These are phyloP conservation scores for Epichloe hybrida DNA, from an alignment of 2,329 filamentous ascomycete species.

Conservation along the genomic window DNA sequence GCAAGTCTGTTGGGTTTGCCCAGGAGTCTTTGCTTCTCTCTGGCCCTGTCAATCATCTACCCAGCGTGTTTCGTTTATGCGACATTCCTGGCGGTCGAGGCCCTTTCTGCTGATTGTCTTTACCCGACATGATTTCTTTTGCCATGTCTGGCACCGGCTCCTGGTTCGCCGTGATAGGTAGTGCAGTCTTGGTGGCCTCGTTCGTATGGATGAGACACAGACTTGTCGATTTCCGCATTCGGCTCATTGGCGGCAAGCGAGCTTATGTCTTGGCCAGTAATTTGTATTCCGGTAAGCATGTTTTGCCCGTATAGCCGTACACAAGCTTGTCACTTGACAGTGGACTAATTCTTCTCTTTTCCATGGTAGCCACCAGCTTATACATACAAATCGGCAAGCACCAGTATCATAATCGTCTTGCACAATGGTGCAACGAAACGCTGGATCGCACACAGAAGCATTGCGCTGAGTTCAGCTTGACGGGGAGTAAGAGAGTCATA, in stretches of 20 bases:
- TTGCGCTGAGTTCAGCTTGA: conserved; percentile 11
- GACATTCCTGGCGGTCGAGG: neutral
- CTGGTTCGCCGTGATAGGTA: neutral
- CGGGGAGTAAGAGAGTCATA: conserved; percentile 19
- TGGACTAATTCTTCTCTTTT: neutral
- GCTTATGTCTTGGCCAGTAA: conserved; percentile 21
- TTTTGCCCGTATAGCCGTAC: neutral
- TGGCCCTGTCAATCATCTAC: neutral
- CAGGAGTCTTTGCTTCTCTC: neutral
- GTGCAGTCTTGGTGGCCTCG: conserved; percentile 7
- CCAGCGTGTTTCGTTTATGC: neutral
- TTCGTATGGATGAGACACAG: conserved; percentile 11
- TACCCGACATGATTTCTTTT: neutral
- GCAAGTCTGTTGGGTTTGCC: neutral
- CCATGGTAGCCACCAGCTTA: conserved; percentile 6
- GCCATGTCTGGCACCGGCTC: neutral
- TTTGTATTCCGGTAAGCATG: conserved; percentile 18
- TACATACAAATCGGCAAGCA: conserved; percentile 10
- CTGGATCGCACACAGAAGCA: conserved; percentile 5
- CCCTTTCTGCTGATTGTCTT: neutral
- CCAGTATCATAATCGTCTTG: conserved; percentile 9
- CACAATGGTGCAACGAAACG: conserved; percentile 7
- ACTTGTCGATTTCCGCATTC: conserved; percentile 16
- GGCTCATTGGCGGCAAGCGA: conserved; percentile 18
- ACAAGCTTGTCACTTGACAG: too few relatives aligned